Conservation (phyloP, 257 asterid genomes). For the Gentiana dahurica region DNA sequence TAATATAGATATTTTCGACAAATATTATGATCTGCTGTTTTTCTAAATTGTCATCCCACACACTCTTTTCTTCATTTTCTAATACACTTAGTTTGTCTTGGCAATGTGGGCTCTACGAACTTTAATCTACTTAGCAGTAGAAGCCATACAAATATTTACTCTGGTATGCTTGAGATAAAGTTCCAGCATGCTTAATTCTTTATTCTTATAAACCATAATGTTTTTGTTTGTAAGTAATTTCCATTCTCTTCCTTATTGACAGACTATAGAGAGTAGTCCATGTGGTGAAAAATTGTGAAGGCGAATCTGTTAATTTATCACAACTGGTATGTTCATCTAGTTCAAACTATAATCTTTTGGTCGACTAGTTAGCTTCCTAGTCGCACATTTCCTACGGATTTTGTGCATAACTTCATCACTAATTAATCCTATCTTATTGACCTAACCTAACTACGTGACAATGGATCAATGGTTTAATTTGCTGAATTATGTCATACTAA, state of each 20-base stretch:
- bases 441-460: no score
- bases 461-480: no score
- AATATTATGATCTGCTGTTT: no score
- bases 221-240: not conserved
- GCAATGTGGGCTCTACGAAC: conserved; percentile 88
- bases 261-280: conserved; percentile 98
- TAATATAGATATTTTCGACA: no score
- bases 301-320: conserved; percentile 90
- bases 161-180: conserved; percentile 42
- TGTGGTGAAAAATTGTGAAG: conserved; percentile 80
- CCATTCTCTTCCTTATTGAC: conserved; percentile 23
- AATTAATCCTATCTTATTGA: no score
- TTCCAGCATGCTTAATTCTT: not conserved
- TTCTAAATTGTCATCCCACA: not conserved
- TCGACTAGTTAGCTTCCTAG: not conserved
- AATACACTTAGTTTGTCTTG: conserved; percentile 19
- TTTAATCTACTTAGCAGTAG: conserved; percentile 98
- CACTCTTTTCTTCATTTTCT: conserved; percentile 7
- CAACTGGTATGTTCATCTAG: conserved; percentile 50
- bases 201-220: not conserved
- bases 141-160: conserved; percentile 98
- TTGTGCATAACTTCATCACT: no score
- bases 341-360: conserved; percentile 3
- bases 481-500: no score
- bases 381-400: not conserved